phyloP scores from a whole-genome alignment of 257 asterid genomes.

The Jasminum sambac region DNA sequence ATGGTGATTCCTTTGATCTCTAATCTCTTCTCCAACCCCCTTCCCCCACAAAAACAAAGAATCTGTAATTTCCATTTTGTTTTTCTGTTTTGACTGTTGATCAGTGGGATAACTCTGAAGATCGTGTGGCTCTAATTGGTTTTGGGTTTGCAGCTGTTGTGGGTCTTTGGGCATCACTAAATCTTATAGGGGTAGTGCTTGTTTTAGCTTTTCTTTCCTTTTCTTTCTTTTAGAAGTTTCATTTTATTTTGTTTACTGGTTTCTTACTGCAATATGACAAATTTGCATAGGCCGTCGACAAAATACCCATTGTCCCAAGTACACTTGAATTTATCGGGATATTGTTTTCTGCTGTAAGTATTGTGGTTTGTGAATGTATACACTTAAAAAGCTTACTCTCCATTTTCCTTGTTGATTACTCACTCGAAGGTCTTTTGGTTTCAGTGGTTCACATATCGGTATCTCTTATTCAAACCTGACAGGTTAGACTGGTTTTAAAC shows the following conservation, averaged over 20 bases:
- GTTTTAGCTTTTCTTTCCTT: neutral
- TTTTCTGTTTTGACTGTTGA: conserved; percentile 19
- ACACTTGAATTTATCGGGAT: conserved; percentile 75
- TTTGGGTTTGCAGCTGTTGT: conserved; percentile 83
- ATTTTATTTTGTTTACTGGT: conserved; percentile 7
- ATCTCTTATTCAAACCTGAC: conserved; percentile 90
- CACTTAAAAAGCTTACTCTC: conserved; percentile 4
- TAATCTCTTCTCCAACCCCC: neutral
- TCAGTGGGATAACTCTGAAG: conserved; percentile 94
- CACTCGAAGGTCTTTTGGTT: conserved; percentile 20
- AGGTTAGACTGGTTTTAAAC: conserved; percentile 43
- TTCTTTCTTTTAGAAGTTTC: too few relatives aligned
- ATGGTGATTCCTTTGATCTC: conserved; percentile 49
- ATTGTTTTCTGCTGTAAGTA: conserved; percentile 75
- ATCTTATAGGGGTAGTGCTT: conserved; percentile 59
- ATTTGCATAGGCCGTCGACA: conserved; percentile 65
- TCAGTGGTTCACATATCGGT: conserved; percentile 93
- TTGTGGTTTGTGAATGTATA: neutral
- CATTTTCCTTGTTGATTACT: conserved; percentile 26
- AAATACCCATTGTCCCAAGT: conserved; percentile 70
- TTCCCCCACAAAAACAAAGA: neutral
- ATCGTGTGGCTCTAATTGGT: conserved; percentile 78
- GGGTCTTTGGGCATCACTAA: conserved; percentile 75
- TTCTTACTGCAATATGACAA: conserved; percentile 13
- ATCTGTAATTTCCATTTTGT: too few relatives aligned